Base-by-base conservation (phyloP, 768 basidiomycete genomes). In the Podaxis sp. region DNA sequence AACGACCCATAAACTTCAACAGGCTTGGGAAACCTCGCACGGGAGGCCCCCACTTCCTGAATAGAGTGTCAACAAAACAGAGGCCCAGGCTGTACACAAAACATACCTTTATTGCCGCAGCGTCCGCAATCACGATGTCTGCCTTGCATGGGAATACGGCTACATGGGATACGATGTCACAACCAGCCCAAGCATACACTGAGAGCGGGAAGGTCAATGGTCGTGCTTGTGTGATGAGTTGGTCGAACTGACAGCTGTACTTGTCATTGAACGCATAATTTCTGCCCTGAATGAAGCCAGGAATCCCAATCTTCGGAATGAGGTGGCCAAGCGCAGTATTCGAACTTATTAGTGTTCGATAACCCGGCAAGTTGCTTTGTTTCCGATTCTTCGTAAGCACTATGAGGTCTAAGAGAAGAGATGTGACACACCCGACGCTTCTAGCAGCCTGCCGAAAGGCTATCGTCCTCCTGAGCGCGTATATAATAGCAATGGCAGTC, bases 11-110 rank as follows among this genome's bases (percentile, higher is more conserved):
- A 89, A 28, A 75, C 69, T 5, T 79, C 67, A 1, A 83, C 68
- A 3, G 85, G 82, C 67, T 89, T 89, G 0, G 85, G 83, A 66
- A 87, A 89, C 15, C 81, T 79, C 3, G 77, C 73, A 11, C 84
- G 76, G 22, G 78, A 76, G 11, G 75, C 73, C 1, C 79, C 77
- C 7, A 87, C 74, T 72, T 86, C 85, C 86, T 87, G 67, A 24
- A 12, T 24, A 9, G 9, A 22, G 24, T 12, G 11, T 24, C 24
- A 12, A 24, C 2, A 12, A 51, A 12, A 12, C 3, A 26, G 49
- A 51, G 12, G 24, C 1, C 12, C 4, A 6, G 13, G 24, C n/a
- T 46, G 40, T 46, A 30, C 15, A 17, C 19, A 9, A 57, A 28
- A 33, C 38, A 39, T 11, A 78, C 81, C 71, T 81, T 81, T 49